Conservation (phyloP, 768 basidiomycete species). For the Exidia glandulosa region DNA sequence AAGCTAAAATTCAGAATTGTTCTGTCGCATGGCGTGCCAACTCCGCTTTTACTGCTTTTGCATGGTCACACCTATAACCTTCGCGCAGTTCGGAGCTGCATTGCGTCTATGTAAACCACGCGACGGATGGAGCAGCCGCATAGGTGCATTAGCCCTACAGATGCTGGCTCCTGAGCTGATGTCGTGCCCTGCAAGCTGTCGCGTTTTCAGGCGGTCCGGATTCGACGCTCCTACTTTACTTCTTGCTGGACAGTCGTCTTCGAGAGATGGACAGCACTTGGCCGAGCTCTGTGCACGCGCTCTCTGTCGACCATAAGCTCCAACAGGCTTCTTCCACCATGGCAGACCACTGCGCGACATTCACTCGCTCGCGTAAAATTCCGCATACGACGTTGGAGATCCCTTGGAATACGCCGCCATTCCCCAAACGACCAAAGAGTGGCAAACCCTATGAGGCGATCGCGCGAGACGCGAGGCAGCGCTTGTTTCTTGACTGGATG, state of each 20-base stretch:
- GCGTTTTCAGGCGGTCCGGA: conserved; percentile 79
- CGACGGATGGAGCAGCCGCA: conserved; percentile 34
- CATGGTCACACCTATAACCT: conserved; percentile 22
- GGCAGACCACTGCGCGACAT: conserved; percentile 35
- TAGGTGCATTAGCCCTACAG: conserved; percentile 25
- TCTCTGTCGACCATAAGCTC: conserved; percentile 62
- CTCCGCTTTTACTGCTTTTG: too few species aligned
- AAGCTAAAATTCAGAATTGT: too few species aligned
- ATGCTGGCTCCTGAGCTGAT: neutral
- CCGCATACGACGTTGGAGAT: conserved; percentile 37
- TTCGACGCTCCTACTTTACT: conserved; percentile 69
- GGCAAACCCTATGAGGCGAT: conserved; percentile 37
- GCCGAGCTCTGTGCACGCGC: conserved; percentile 32
- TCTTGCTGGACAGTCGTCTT: conserved; percentile 43
- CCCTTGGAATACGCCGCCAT: conserved; percentile 46
- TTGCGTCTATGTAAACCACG: conserved; percentile 38
- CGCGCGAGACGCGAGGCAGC: conserved; percentile 52
- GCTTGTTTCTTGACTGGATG: conserved; percentile 39
- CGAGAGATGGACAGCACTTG: conserved; percentile 5
- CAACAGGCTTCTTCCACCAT: conserved; percentile 47
- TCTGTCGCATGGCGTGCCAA: too few species aligned
- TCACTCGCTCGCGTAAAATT: conserved; percentile 33
- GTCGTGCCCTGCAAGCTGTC: conserved; percentile 34
- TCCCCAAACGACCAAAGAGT: conserved; percentile 34
- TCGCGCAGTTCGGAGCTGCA: conserved; percentile 37